Evolutionary conservation across 2,329 filamentous ascomycete species (phyloP), one percentile per base, ranked within the genome.

Genomic region (Hysterium pulicare): DNA sequence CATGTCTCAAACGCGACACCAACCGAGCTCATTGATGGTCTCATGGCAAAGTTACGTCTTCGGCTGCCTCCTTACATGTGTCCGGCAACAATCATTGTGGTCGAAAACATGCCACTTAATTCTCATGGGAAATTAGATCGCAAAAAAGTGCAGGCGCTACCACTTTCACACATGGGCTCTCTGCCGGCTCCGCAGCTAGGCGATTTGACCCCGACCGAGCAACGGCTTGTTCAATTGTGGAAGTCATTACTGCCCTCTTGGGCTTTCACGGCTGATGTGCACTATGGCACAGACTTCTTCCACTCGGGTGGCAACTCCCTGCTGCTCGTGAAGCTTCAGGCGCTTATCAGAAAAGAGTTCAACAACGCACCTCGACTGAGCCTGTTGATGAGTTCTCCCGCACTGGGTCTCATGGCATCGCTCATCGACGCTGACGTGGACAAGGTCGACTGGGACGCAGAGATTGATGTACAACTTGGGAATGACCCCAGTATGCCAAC

Each of bases 261-360:
- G 9, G 39, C 22, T 4, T 4, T 34, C 17, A 17, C n/a, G 6
- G 13, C 38, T 5, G 38, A 38, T 8, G 13, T 48, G 6, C 45
- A 41, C 2, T 30, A 44, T 0, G 26, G 48, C 3, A 55, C 69
- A 3, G 62, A 70, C 49, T 74, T 76, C 52, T 74, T 73, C 53
- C 43, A 45, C 0, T 47, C 66, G 2, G 71, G 71, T 2, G 72
- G 71, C 4, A 72, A 62, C 41, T 75, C 71, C 0, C 41, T 74
- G 3, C 54, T 70, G 0, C 47, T 73, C 1, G 51, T 74, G 9
- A 47, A 58, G 3, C 62, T 79, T 0, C 66, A 70, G 40, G 39
- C 48, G 0, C 41, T 42, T 0, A 66, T 78, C 22, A 48, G 49
- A 1, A 38, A 59, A 1, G 24, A 24, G 0, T 69, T 76, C 39